Conservation (phyloP, 129 eudicot species). For the Pittosporum tobira region DNA sequence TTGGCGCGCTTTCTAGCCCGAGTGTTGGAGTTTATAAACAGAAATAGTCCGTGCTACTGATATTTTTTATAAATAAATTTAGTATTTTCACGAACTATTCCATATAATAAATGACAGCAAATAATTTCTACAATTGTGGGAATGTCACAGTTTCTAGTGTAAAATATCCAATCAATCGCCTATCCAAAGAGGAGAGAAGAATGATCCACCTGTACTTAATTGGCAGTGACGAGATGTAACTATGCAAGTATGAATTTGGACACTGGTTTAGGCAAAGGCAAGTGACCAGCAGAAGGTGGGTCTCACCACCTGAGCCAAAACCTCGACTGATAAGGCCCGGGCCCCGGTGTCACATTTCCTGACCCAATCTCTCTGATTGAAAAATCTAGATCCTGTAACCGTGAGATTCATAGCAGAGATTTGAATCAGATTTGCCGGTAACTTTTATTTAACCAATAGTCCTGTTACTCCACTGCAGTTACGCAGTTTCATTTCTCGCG, state of each 20-base stretch:
- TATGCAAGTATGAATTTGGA: constrained; percentile 7
- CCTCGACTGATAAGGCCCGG: constrained; percentile 83
- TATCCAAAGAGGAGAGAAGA: constrained; percentile 36
- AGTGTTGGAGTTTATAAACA: not conserved
- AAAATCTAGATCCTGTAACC: constrained; percentile 10
- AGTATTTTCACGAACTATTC: no score
- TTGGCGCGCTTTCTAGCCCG: constrained; percentile 11
- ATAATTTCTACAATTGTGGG: no score
- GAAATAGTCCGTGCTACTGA: not conserved
- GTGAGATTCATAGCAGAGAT: not conserved
- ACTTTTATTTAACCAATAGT: not conserved
- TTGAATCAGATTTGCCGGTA: not conserved
- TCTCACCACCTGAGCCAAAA: constrained; percentile 63
- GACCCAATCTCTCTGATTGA: constrained; percentile 21
- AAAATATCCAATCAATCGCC: no score
- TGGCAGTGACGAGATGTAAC: constrained; percentile 45
- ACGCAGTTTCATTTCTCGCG: constrained; percentile 10
- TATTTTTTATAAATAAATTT: no score
- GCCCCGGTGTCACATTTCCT: constrained; percentile 39
- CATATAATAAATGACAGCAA: constrained; percentile 24
- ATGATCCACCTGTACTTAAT: constrained; percentile 76
- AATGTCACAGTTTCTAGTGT: no score
- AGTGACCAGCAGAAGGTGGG: constrained; percentile 38
- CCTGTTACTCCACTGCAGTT: not conserved
- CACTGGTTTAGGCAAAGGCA: constrained; percentile 33